Evolutionary conservation across 805 yeast species (phyloP), one percentile per base, ranked within the genome.

Genomic region (Barnettozyma vustinii): DNA sequence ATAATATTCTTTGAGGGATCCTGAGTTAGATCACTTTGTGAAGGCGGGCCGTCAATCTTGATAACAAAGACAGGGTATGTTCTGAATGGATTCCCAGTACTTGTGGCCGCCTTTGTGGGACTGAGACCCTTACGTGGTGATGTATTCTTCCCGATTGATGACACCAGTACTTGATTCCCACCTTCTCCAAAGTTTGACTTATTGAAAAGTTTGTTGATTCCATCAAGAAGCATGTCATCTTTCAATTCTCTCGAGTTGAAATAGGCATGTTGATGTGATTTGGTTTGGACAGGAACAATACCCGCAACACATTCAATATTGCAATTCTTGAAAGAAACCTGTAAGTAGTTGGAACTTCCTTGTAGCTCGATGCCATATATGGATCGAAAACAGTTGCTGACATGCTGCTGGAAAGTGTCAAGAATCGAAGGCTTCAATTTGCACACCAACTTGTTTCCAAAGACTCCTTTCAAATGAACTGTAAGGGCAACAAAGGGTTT

Each of bases 221-320:
- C 43, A 18, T 51, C 55, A 2, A 40, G 25, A 9, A 69, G 19
- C 5, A 46, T 49, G 3, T 35, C 44, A 40, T 48, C 46, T 23
- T 39, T 44, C 13, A 55, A 48, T 47, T 40, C 8, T 21, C 75
- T 63, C 3, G 69, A 69, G 58, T 81, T 79, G 20, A 77, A 53
- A 46, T 68, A 75, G 1, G 79, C 54, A 45, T 68, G 72, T 54
- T 80, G 86, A 48, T 69, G 66, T 1, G 56, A 51, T 40, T 64
- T 70, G 0, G 72, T 58, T 47, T 67, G 67, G 1, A 63, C 51
- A 1, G 76, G 67, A 0, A 47, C 35, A 4, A 55, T 57, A 0
- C 79, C 76, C 10, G 81, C 62, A 0, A 73, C 52, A 3, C 79
- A 77, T 0, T 58, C 52, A n/a, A 68, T 57, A 8, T 51, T 50